phyloP scores from a whole-genome alignment of 805 yeast species.

The baker's yeast (Saccharomyces cerevisiae) region DNA sequence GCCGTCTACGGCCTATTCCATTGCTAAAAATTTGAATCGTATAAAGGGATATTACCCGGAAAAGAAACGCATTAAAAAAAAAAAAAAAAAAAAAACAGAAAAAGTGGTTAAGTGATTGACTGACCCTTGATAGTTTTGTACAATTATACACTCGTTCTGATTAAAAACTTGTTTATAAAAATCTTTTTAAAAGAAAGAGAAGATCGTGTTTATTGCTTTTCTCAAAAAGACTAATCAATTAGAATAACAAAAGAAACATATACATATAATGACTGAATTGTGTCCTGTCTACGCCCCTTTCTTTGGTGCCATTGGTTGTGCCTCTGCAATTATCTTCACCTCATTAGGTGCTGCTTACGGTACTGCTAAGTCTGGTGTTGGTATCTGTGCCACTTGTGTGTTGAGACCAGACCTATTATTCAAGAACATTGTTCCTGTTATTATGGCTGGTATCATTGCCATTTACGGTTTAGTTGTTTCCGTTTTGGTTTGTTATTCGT shows the following conservation, averaged over 20 bases:
- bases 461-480: constrained; percentile 96
- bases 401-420: constrained; percentile 94
- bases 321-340: constrained; percentile 97
- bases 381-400: constrained; percentile 97
- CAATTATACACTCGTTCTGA: background rate
- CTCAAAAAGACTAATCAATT: background rate
- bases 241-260: background rate
- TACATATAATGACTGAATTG: constrained; percentile 26
- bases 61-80: background rate
- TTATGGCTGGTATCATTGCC: constrained; percentile 99
- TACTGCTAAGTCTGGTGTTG: constrained; percentile 98
- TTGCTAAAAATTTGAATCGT: background rate
- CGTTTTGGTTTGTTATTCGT: constrained; percentile 83
- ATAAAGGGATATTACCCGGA: background rate
- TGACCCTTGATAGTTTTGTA: background rate
- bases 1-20: background rate
- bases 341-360: constrained; percentile 99
- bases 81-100: background rate
- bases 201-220: background rate
- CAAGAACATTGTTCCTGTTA: constrained; percentile 90
- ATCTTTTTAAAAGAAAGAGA: background rate
- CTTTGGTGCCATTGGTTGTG: constrained; percentile 99
- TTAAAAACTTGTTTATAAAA: background rate
- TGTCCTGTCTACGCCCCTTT: constrained; percentile 62
- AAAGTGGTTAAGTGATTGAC: background rate